Evolutionary conservation across 176 grass and related monocot genomes (phyloP), one percentile per base, ranked within the genome.

Genomic region (Saccharum spontaneum): DNA sequence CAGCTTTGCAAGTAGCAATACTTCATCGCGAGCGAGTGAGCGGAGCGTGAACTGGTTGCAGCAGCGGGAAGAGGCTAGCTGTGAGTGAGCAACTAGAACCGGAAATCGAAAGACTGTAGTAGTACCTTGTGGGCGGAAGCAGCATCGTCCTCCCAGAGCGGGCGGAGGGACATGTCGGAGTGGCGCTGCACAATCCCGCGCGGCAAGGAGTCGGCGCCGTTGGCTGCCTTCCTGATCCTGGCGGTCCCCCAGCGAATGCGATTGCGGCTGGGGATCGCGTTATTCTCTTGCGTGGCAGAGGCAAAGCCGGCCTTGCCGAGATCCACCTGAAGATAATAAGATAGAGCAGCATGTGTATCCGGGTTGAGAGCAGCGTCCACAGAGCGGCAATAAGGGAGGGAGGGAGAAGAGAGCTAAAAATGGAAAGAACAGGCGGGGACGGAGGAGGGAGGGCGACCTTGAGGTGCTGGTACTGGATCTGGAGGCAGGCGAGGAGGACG

Each of bases 91-190:
- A 71, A 71, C 22, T 1, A 61, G n/a, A 61, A 61, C 7, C 54
- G 22, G 54, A 59, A 20, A 54, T 5, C 5, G 15, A 50, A 59
- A 0, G 0, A 8, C 20, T 22, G 54, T 10, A n/a, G 55, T 10
- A 18, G 48, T 36, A 55, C 39, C 80, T 77, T 76, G 72, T n/a
- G 26, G 31, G 18, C 30, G 69, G 64, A 33, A 17, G 67, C n/a
- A 59, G 49, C 41, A 26, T 80, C 48, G 77, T 57, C 13, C 40
- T 79, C 83, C 86, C 81, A 98, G 40, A 98, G 89, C 66, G 92
- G 87, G 37, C 90, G 94, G 75, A 98, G 79, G 66, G 90, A 89
- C 88, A 98, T 89, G 89, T 98, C 90, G 23, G 95, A 94, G 68
- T 88, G 83, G 77, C 88, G 75, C 10, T 94, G 48, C 22, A 98